Evolutionary conservation across 768 basidiomycete species (phyloP).

Genomic region (Leccinellum rugosiceps): DNA sequence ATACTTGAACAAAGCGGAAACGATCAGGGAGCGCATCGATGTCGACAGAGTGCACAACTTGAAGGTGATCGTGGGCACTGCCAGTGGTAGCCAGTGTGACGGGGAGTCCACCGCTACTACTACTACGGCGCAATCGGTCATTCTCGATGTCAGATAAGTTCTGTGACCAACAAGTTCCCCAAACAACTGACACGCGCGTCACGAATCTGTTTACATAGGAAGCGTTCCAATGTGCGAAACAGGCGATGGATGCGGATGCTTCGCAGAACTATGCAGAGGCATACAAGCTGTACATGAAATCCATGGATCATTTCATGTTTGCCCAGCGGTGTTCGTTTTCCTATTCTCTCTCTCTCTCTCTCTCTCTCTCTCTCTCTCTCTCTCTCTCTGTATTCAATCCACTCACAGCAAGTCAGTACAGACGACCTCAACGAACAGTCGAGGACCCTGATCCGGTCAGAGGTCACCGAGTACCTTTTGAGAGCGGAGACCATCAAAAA

Average conservation of each 20-base stretch:
- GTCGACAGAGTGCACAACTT: neutral
- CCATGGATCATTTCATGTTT: conserved; percentile 96
- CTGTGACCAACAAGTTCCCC: neutral
- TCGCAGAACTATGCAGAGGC: conserved; percentile 90
- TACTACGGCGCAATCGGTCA: conserved; percentile 3
- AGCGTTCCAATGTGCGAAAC: conserved; percentile 85
- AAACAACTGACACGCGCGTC: neutral
- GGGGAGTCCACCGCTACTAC: neutral
- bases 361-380: neutral
- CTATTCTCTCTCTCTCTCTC: neutral
- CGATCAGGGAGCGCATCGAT: neutral
- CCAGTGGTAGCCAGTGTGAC: neutral
- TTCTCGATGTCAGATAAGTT: conserved; percentile 15
- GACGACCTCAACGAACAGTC: conserved; percentile 90
- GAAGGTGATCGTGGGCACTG: neutral
- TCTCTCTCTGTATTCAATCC: neutral
- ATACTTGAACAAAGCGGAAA: conserved; percentile 18
- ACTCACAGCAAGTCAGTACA: conserved; percentile 11
- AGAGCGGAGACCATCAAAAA: conserved; percentile 89
- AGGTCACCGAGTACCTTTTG: conserved; percentile 85
- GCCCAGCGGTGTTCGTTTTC: conserved; percentile 75
- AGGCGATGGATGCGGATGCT: conserved; percentile 84
- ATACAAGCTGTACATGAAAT: conserved; percentile 91
- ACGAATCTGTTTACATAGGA: conserved; percentile 37
- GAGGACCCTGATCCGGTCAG: conserved; percentile 74